Evolutionary conservation across 495 filamentous ascomycete genomes (phyloP).

Genomic region (Penicillium alfredii): DNA sequence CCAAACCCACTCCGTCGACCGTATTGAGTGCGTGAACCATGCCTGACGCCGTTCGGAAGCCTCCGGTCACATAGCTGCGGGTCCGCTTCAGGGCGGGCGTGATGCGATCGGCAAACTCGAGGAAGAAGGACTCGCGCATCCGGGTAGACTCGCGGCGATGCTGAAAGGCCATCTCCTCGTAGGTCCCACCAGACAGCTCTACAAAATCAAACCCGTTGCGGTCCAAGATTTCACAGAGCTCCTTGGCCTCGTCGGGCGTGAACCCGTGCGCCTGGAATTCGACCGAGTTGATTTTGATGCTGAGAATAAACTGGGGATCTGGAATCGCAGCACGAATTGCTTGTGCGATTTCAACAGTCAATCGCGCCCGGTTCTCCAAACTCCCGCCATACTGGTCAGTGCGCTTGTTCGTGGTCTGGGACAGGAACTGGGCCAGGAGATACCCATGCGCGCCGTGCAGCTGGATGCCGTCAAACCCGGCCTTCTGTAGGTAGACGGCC

Average conservation of each 20-base stretch:
- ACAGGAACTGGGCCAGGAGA: constrained; percentile 59
- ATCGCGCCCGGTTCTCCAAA: constrained; percentile 45
- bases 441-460: constrained; percentile 57
- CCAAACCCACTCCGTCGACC: constrained; percentile 54
- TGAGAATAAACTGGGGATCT: constrained; percentile 60
- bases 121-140: constrained; percentile 58
- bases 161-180: constrained; percentile 49
- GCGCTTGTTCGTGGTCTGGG: constrained; percentile 48
- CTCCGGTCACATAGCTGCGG: constrained; percentile 56
- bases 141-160: constrained; percentile 50
- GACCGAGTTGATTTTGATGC: constrained; percentile 64
- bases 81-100: constrained; percentile 48
- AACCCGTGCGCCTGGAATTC: constrained; percentile 61
- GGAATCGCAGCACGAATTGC: too few relatives aligned
- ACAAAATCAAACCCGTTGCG: constrained; percentile 53
- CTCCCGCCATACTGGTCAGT: constrained; percentile 55
- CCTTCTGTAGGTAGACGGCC: constrained; percentile 51
- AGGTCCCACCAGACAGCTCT: constrained; percentile 60
- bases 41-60: constrained; percentile 52
- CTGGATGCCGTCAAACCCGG: constrained; percentile 55
- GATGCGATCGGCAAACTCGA: constrained; percentile 59
- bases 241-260: constrained; percentile 46
- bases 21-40: constrained; percentile 56
- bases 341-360: constrained; percentile 43
- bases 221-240: constrained; percentile 53